A percentile compares a stretch with the other conserved stretches of the same genome.
Evolutionary conservation across 2,329 filamentous ascomycete genomes (phyloP).

Genomic region (Pseudovirgaria hyperparasitica): DNA sequence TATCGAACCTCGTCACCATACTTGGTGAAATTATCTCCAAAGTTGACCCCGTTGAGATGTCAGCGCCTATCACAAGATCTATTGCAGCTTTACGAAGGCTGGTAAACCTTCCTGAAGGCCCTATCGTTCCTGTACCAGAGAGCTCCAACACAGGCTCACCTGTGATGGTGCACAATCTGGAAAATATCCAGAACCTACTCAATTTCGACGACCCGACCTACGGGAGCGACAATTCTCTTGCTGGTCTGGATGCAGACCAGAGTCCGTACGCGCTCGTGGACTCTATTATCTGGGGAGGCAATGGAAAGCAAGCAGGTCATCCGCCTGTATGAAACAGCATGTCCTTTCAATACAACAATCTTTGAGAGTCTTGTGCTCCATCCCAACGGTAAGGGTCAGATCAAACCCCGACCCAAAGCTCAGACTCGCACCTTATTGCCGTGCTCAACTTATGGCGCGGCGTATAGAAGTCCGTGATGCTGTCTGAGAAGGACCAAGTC

Average conservation of each 20-base stretch:
- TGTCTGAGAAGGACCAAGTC: no score
- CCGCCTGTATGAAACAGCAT: no score
- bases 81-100: constrained; percentile 33
- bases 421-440: no score
- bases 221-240: constrained; percentile 21
- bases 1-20: constrained; percentile 33
- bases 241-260: constrained; percentile 27
- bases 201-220: constrained; percentile 17
- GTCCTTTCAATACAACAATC: no score
- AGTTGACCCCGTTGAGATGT: constrained; percentile 34
- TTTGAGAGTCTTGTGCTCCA: no score
- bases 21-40: constrained; percentile 34
- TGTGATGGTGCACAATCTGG: constrained; percentile 19
- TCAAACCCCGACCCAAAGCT: no score
- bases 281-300: constrained; percentile 35
- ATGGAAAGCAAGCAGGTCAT: no score
- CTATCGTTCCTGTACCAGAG: constrained; percentile 10
- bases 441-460: no score
- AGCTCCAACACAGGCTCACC: constrained; percentile 19
- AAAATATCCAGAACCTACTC: constrained; percentile 23
- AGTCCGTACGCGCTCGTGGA: constrained; percentile 37
- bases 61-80: constrained; percentile 34
- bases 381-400: no score
- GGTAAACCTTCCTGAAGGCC: constrained; percentile 17
- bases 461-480: no score